These are phyloP conservation scores for Dacryopinax primogenitus DNA, from an alignment of 768 basidiomycete species.

Conservation along the genomic window DNA sequence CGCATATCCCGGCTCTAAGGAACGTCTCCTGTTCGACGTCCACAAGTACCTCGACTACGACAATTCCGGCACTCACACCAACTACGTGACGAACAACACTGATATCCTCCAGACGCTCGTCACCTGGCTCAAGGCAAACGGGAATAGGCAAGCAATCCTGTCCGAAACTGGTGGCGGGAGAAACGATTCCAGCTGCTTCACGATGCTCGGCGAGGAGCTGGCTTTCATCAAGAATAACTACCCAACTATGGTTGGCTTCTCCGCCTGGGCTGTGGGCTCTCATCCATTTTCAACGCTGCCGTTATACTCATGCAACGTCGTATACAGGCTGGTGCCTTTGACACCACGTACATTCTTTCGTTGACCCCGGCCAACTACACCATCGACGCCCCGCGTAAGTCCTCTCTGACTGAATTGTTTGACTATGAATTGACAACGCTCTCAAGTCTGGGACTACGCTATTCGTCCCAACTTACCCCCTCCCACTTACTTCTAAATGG, in stretches of 20 bases:
- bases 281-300: background rate
- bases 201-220: slow-evolving; percentile 31
- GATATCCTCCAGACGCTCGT: slow-evolving; percentile 34
- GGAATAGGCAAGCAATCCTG: slow-evolving; percentile 34
- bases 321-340: slow-evolving; percentile 33
- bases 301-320: background rate
- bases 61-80: slow-evolving; percentile 17
- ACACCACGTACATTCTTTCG: slow-evolving; percentile 38
- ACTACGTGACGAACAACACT: slow-evolving; percentile 34
- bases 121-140: slow-evolving; percentile 33
- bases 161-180: slow-evolving; percentile 37
- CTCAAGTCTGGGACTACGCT: background rate
- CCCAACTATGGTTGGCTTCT: slow-evolving; percentile 38
- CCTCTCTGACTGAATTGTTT: background rate
- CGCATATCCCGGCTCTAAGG: slow-evolving; percentile 24
- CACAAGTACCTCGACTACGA: slow-evolving; percentile 23
- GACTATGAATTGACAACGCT: background rate
- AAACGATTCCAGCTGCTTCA: slow-evolving; percentile 18
- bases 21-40: slow-evolving; percentile 33
- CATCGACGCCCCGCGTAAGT: background rate
- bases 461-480: background rate
- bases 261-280: slow-evolving; percentile 36
- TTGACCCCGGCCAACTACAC: slow-evolving; percentile 35
- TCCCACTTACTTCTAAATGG: background rate
- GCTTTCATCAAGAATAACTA: slow-evolving; percentile 36